Percentiles rank a stretch among this genome's conserved stretches.
Evolutionary conservation across 192 early-diverging fungal species (phyloP).

Genomic region (Backusella psychrophila): DNA sequence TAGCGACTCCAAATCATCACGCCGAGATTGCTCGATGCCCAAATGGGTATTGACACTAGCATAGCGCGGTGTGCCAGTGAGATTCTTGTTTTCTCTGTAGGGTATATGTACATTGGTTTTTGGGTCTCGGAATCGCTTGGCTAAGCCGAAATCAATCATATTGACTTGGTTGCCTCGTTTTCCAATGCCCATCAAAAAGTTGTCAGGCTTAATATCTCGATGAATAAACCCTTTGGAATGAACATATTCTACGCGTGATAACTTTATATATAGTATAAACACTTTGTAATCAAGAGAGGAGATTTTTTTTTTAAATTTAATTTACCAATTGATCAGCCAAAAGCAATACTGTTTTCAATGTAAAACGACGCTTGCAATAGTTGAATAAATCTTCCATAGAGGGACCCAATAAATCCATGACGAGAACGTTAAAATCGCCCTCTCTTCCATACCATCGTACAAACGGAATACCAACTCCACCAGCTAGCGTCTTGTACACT

Average conservation of each 20-base stretch:
- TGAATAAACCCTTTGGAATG: conserved; percentile 88
- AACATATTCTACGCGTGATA: conserved; percentile 69
- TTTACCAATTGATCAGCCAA: conserved; percentile 84
- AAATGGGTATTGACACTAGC: conserved; percentile 88
- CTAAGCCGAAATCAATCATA: conserved; percentile 89
- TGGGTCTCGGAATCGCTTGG: conserved; percentile 86
- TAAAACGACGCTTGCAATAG: conserved; percentile 88
- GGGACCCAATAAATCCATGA: conserved; percentile 86
- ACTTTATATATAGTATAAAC: conserved; percentile 17
- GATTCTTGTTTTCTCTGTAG: conserved; percentile 90
- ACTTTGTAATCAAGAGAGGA: not conserved
- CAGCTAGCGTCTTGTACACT: conserved; percentile 93
- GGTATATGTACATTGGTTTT: conserved; percentile 85
- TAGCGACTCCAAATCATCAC: conserved; percentile 88
- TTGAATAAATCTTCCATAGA: conserved; percentile 90
- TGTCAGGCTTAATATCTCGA: conserved; percentile 89
- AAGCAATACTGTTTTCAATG: conserved; percentile 84
- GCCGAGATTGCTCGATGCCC: conserved; percentile 82
- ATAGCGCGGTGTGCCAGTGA: conserved; percentile 90
- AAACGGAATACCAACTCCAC: conserved; percentile 90
- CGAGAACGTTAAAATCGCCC: conserved; percentile 81
- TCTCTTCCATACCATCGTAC: conserved; percentile 84
- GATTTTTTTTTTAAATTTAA: not conserved
- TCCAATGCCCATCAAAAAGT: conserved; percentile 89
- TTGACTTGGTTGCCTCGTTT: conserved; percentile 85